phyloP scores from a whole-genome alignment of 2,329 filamentous ascomycete genomes.

The Fusarium marasasianum region DNA sequence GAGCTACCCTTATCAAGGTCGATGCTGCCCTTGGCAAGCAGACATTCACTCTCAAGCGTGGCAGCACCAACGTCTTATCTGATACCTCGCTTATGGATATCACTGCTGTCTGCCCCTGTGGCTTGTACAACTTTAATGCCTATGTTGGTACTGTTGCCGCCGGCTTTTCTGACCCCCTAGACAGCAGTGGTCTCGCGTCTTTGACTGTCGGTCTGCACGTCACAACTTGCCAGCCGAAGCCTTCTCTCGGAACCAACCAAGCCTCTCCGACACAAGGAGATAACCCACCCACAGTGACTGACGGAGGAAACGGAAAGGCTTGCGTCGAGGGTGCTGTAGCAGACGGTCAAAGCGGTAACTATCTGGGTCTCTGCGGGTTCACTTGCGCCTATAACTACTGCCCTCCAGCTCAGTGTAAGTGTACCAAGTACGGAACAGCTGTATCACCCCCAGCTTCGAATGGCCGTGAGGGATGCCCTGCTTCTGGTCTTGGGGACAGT shows the following conservation, averaged over 20 bases:
- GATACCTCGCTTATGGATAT: conserved; percentile 62
- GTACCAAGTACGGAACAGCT: conserved; percentile 45
- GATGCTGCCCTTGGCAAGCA: conserved; percentile 55
- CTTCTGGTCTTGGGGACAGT: conserved; percentile 44
- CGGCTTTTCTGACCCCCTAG: conserved; percentile 41
- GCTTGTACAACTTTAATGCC: conserved; percentile 66
- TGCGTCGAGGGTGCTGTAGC: conserved; percentile 44
- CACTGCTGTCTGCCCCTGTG: conserved; percentile 58
- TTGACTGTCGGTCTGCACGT: conserved; percentile 45
- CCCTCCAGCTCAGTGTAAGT: conserved; percentile 48
- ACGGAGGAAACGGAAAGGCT: conserved; percentile 12
- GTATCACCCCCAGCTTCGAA: conserved; percentile 38
- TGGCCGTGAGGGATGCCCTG: conserved; percentile 47
- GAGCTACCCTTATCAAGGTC: conserved; percentile 51
- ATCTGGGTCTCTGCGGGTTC: conserved; percentile 49
- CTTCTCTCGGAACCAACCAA: conserved; percentile 45
- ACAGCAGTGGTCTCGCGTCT: conserved; percentile 38
- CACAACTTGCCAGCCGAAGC: conserved; percentile 43
- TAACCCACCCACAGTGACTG: conserved; percentile 23
- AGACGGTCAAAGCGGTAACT: conserved; percentile 46
- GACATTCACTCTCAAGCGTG: conserved; percentile 55
- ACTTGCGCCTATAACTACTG: conserved; percentile 47
- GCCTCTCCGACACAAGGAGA: conserved; percentile 50
- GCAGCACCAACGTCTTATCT: conserved; percentile 52
- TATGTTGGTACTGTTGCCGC: conserved; percentile 62